Base-by-base conservation (phyloP, 1,284 basidiomycete species). In the Leucoagaricus sp. region DNA sequence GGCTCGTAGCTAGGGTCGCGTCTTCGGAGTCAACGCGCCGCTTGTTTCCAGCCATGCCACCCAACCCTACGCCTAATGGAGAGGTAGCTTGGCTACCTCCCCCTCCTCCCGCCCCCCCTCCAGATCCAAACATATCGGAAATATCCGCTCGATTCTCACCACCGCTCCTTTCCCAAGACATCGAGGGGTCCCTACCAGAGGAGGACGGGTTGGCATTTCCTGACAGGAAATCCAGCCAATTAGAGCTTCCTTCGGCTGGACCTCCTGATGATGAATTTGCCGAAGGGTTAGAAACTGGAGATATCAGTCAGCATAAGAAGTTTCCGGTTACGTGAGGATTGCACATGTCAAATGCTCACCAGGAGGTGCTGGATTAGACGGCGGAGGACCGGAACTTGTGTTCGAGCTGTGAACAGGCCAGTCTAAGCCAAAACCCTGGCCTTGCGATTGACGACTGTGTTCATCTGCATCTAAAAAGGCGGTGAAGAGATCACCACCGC, bases 401-500 rank as follows among this genome's bases (percentile, higher is more conserved):
- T 58, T 56, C 19, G 62, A 58, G 25, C 48, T 55, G 49, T 71
- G 70, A 1, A 72, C 68, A 2, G 71, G 71, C 71, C 71, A 72
- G 41, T 72, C 71, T 26, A 72, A 50, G 3, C 63, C 63, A 49
- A 69, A 67, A 5, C 57, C 53, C 1, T 59, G 53, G 12, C 58
- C 51, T 46, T 62, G 60, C 41, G 50, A 42, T 33, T 59, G 48
- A 9, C 66, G 65, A 42, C 64, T 64, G 40, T 70, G 64, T 23
- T 70, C 67, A 42, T 65, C 66, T 1, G 65, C 64, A 44, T 68
- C 69, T 48, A 72, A 57, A 50, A 72, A 71, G 8, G 65, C 68
- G 40, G 67, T 61, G 50, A 72, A 72, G 9, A 69, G 51, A 54
- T 69, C 63, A 12, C 62, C 62, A 38, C 57, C 61, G 3, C 61